phyloP scores from a whole-genome alignment of 1,139 yeast genomes.

The Hyphopichia khmerensis region DNA sequence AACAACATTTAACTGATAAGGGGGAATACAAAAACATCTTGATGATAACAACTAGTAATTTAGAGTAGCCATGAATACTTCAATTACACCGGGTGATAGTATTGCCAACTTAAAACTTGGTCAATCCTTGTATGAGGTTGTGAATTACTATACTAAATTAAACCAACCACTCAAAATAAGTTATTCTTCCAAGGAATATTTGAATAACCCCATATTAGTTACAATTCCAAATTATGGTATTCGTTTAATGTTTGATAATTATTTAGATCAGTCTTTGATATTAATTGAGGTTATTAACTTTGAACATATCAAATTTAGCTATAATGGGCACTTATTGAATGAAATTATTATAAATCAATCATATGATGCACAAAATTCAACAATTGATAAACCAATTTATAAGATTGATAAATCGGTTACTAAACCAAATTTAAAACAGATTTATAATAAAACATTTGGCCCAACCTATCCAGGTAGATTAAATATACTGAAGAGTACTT shows the following conservation, averaged over 20 bases:
- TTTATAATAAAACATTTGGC: conserved; percentile 60
- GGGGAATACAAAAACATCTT: neutral
- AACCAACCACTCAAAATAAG: conserved; percentile 27
- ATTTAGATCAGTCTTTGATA: conserved; percentile 38
- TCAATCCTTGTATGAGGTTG: conserved; percentile 22
- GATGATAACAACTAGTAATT: no score
- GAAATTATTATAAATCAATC: conserved; percentile 12
- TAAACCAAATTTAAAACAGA: conserved; percentile 33
- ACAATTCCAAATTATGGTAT: conserved; percentile 29
- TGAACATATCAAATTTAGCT: conserved; percentile 22
- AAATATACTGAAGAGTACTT: conserved; percentile 16
- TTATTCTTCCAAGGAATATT: conserved; percentile 23
- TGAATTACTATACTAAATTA: conserved; percentile 22
- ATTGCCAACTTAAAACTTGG: conserved; percentile 30
- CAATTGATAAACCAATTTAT: neutral
- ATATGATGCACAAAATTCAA: neutral
- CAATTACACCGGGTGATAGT: conserved; percentile 33
- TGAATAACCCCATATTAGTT: conserved; percentile 34
- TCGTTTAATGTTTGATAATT: conserved; percentile 41
- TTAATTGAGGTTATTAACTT: conserved; percentile 46
- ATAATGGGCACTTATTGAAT: conserved; percentile 35
- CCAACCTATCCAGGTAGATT: conserved; percentile 60
- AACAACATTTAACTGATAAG: neutral
- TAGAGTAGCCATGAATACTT: neutral
- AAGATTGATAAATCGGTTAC: conserved; percentile 3